phyloP scores from a whole-genome alignment of 2,329 filamentous ascomycete species.

The Penicillium polonicum region DNA sequence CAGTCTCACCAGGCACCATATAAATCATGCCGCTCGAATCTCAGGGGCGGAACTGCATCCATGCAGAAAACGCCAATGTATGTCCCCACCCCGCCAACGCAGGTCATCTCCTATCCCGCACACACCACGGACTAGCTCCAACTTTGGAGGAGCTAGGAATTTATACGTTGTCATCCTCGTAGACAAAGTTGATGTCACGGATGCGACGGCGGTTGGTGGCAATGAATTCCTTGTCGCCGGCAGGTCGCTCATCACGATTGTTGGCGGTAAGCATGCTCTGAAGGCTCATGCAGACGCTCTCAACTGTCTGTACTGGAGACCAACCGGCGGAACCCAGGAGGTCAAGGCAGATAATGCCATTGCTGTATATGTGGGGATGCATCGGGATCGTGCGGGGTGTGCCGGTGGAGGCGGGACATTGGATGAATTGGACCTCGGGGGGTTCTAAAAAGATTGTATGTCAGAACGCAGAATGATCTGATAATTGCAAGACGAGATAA shows the following conservation, averaged over 20 bases:
- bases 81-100: background rate
- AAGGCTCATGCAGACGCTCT: slow-evolving; percentile 94
- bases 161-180: slow-evolving; percentile 81
- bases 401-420: slow-evolving; percentile 47
- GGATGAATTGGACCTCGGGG: slow-evolving; percentile 87
- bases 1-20: background rate
- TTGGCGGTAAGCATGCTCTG: slow-evolving; percentile 99
- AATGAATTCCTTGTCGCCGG: slow-evolving; percentile 88
- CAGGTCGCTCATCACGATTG: slow-evolving; percentile 82
- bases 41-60: background rate
- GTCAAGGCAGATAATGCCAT: slow-evolving; percentile 97
- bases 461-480: background rate
- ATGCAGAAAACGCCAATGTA: slow-evolving; percentile 7
- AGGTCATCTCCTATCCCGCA: background rate
- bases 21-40: background rate
- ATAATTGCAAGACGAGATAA: background rate
- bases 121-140: background rate
- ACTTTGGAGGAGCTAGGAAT: too few species aligned
- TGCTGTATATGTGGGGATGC: slow-evolving; percentile 97
- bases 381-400: slow-evolving; percentile 70
- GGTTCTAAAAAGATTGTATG: slow-evolving; percentile 62
- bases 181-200: slow-evolving; percentile 87
- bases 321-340: slow-evolving; percentile 84
- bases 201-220: slow-evolving; percentile 74
- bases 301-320: slow-evolving; percentile 95